Evolutionary conservation across 176 grass and related monocot species (phyloP), one percentile per base, ranked within the genome.

Genomic region (Lolium multiflorum): DNA sequence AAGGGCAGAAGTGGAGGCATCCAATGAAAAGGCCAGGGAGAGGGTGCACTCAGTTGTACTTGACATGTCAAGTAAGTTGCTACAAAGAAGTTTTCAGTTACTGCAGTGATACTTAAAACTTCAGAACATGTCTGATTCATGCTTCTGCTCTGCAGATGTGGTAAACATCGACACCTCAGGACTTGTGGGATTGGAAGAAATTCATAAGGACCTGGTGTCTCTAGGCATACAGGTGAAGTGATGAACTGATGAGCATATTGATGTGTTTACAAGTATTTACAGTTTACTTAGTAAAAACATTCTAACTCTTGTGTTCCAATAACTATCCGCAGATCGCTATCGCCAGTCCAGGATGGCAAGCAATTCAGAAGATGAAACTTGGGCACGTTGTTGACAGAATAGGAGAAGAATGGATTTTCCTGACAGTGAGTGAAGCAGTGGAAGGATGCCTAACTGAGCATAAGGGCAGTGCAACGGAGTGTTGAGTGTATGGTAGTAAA

Each of bases 301-400:
- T 76, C 43, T 76, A 17, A 48, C 44, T 31, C 38, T 72, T 66
- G 22, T 69, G 18, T 26, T 84, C 9, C 24, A 84, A 87, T 26
- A 80, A 74, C 11, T 50, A 2, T 47, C 20, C 77, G 77, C 85
- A 99, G 97, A 81, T 99, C 70, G 92, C 90, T 2, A 71, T 99
- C 18, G 55, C 88, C 14, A 87, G 94, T 62, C 97, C 97, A 51
- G 86, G 89, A 81, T 99, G 94, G 94, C 87, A 92, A 44, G 90
- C 87, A 24, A 80, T 99, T 81, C 94, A 99, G 79, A 99, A 99
- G 86, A 96, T 99, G 97, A 99, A 96, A 84, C 14, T 92, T 86
- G 79, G 90, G 4, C 55, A 55, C 22, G 64, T 99, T 48, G 79
- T 92, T n/a, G 92, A 84, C 26, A 83, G 59, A 63, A 50, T 99